Percentiles rank a stretch among this genome's conserved stretches.
phyloP scores from a whole-genome alignment of 2,329 filamentous ascomycete genomes.

The Pseudogymnoascus sp. region DNA sequence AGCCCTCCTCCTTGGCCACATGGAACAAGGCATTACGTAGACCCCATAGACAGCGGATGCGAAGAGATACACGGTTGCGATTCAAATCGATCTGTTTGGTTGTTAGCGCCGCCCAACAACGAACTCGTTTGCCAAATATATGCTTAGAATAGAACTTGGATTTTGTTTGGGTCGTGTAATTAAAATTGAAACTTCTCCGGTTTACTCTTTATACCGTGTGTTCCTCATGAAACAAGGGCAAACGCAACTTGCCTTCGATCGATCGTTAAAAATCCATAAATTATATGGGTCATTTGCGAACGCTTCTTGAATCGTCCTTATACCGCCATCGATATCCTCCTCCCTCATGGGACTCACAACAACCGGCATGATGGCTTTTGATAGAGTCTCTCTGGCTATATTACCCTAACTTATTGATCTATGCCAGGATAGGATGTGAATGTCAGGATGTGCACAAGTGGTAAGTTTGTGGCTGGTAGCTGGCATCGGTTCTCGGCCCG shows the following conservation, averaged over 20 bases:
- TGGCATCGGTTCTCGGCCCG: constrained; percentile 1
- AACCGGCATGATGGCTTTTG: constrained; percentile 39
- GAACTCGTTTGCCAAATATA: not conserved
- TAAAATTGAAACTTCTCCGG: not conserved
- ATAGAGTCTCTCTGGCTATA: not conserved
- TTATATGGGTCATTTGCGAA: constrained; percentile 63
- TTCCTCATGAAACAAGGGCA: not conserved
- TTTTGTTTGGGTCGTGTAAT: not conserved
- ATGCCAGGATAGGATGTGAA: not conserved
- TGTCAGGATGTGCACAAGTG: not conserved
- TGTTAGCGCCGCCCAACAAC: not conserved
- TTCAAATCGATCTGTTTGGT: constrained; percentile 45
- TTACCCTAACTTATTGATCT: not conserved
- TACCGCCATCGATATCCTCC: constrained; percentile 54
- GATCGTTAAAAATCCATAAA: constrained; percentile 55
- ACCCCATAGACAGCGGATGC: constrained; percentile 61
- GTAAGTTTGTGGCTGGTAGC: not conserved
- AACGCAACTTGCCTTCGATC: constrained; percentile 40
- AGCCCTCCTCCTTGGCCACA: constrained; percentile 54
- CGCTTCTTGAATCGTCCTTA: constrained; percentile 58
- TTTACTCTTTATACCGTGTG: not conserved
- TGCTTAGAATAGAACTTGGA: not conserved
- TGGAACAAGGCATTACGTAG: constrained; percentile 64
- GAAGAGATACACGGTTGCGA: constrained; percentile 57
- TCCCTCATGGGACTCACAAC: constrained; percentile 48